These are phyloP conservation scores for Candida ovalis DNA, from an alignment of 805 yeast genomes.

Conservation along the genomic window DNA sequence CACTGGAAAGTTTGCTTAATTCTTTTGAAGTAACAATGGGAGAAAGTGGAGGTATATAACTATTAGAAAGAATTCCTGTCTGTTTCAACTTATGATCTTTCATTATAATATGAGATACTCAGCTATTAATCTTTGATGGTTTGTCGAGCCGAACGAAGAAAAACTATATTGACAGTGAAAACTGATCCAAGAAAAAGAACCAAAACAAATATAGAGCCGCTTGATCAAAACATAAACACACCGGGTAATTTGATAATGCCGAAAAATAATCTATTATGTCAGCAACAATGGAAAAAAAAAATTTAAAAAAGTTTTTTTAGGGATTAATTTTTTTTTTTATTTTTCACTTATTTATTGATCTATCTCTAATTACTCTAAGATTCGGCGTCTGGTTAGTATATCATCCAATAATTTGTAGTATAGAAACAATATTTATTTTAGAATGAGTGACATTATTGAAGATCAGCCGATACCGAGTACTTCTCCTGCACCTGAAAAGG, in stretches of 20 bases:
- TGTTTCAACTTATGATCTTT: conserved; percentile 7
- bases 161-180: neutral
- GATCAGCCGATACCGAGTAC: neutral
- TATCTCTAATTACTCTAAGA: neutral
- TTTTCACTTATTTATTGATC: neutral
- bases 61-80: conserved; percentile 32
- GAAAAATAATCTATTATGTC: neutral
- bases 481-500: neutral
- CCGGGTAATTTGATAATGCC: neutral
- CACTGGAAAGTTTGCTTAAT: conserved; percentile 23
- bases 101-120: neutral
- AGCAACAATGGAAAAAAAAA: neutral
- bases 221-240: neutral
- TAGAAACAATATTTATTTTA: too few relatives aligned
- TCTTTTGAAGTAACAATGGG: conserved; percentile 23
- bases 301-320: neutral
- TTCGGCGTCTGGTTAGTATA: too few relatives aligned
- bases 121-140: too few relatives aligned
- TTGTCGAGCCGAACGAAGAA: too few relatives aligned
- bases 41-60: conserved; percentile 29
- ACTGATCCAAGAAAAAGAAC: neutral
- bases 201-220: neutral
- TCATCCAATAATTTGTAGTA: too few relatives aligned
- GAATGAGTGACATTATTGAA: neutral
- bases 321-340: neutral